Base-by-base conservation (phyloP, 345 rosid genomes). In the Reutealis trisperma region DNA sequence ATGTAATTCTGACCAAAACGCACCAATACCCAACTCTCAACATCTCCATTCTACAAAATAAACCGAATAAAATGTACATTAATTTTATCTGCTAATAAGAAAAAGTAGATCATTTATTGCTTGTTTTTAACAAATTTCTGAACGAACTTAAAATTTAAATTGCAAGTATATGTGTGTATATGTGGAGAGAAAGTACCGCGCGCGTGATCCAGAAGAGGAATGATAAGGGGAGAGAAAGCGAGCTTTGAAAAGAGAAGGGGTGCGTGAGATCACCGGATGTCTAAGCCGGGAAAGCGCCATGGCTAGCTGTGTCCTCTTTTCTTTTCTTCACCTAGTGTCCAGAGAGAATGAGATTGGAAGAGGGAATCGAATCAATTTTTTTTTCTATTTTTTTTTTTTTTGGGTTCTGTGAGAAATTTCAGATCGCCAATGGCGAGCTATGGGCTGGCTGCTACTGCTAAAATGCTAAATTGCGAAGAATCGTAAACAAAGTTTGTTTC, bases 221-320 rank as follows among this genome's bases (percentile, higher is more conserved):
- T 27, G 52, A 75, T 42, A 63, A 69, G 87, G 72, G 75, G 92
- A 88, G 72, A 92, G 86, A 66, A 81, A 81, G 70, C 98, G 93
- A 81, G 92, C 92, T 85, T 86, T 81, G 76, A 89, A 71, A 65
- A 88, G 89, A 66, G 88, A 86, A 47, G 89, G 84, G 47, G 47
- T 61, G 75, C 90, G 88, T 47, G 86, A 78, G 85, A 90, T 83
- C 86, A 83, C 86, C 49, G 91, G 90, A 79, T 84, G 84, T 64
- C 97, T 84, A 44, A 94, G 88, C 83, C 95, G 95, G n/a, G 94
- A 92, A 86, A 93, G 90, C 84, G 95, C 93, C 98, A 94, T 90
- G 1, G 18, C 21, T 70, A 3, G 18, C 21, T 70, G 14, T 10
- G 5, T 12, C 15, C 25, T 34, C 37, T 34, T 34, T 34, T 27